Conservation (phyloP, 140 eudicot species). For the Oenanthe javanica region DNA sequence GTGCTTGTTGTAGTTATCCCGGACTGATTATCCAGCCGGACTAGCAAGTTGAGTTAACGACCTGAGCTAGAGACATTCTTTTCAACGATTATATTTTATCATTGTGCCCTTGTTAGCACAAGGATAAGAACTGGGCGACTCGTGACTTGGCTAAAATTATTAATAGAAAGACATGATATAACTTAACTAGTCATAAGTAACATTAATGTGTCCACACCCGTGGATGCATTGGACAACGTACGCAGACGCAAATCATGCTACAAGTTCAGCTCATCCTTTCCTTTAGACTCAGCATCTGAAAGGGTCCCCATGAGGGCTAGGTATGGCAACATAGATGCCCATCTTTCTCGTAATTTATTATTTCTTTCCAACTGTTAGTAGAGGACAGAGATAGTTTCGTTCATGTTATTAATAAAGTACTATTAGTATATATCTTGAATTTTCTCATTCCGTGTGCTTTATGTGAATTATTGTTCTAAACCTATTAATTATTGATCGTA, state of each 20-base stretch:
- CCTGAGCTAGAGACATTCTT: no score
- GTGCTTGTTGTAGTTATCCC: no score
- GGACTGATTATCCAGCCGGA: no score
- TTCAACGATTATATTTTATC: no score
- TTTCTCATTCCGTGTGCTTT: neutral
- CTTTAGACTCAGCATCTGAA: no score
- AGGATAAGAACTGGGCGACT: neutral
- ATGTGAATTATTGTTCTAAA: neutral
- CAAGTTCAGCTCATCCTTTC: neutral
- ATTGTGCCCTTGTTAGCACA: no score
- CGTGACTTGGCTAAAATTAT: neutral
- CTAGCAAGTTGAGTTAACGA: no score
- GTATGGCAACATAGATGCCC: neutral
- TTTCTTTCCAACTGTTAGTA: neutral
- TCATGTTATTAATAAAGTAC: neutral
- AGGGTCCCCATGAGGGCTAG: neutral
- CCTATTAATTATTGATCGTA: neutral
- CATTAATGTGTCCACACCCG: neutral
- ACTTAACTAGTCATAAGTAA: neutral
- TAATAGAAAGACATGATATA: neutral
- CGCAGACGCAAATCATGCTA: neutral
- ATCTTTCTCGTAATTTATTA: neutral
- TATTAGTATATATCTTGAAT: neutral
- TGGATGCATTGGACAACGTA: neutral
- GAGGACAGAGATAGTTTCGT: neutral